phyloP scores from a whole-genome alignment of 163 green algal genomes.

The Scenedesmus sp. region DNA sequence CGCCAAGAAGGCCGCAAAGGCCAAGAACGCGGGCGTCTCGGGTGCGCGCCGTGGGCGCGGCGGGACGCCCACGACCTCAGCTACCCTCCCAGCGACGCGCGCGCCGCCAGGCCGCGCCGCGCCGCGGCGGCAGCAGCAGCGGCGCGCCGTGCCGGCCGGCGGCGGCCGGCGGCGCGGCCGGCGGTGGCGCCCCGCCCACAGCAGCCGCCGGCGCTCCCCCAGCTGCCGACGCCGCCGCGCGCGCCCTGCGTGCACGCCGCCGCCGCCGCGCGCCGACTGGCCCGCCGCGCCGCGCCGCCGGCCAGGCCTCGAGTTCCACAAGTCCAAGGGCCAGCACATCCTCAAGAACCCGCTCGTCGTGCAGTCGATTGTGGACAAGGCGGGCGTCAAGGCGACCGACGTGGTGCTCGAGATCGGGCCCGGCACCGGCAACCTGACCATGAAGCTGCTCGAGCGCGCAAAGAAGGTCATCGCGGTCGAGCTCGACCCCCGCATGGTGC shows the following conservation, averaged over 20 bases:
- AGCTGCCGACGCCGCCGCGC: no score
- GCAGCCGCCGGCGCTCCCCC: background rate
- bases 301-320: conserved; percentile 93
- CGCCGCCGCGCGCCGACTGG: no score
- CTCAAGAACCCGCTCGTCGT: conserved; percentile 97
- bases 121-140: background rate
- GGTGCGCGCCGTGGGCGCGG: no score
- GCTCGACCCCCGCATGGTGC: conserved; percentile 96
- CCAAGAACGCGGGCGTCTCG: conserved; percentile 11
- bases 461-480: conserved; percentile 98
- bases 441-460: conserved; percentile 94
- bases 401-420: conserved; percentile 98
- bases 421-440: conserved; percentile 98
- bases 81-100: no score
- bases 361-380: conserved; percentile 96
- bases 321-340: conserved; percentile 99
- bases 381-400: conserved; percentile 95
- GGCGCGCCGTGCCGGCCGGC: background rate
- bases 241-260: background rate
- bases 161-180: background rate
- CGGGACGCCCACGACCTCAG: no score
- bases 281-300: background rate
- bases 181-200: background rate
- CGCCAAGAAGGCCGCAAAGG: conserved; percentile 78
- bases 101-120: no score